Conservation (phyloP, 1,284 basidiomycete genomes). For the Cerrena zonata region DNA sequence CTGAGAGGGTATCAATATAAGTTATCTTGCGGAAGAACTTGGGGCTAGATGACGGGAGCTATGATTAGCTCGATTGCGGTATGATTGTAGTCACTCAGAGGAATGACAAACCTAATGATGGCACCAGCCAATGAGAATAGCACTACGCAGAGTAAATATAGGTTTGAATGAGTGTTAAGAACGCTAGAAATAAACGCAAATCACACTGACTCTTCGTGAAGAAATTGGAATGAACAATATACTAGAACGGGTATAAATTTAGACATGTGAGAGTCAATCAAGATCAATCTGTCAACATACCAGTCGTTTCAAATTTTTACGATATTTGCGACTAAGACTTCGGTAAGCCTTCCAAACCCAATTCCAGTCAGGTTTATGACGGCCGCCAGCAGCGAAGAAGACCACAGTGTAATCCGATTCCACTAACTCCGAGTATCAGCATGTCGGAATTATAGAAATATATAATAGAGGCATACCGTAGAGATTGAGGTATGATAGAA, state of each 20-base stretch:
- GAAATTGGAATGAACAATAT: conserved; percentile 81
- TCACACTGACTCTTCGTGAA: conserved; percentile 70
- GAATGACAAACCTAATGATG: conserved; percentile 60
- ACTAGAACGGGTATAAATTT: conserved; percentile 38
- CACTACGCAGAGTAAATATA: no score
- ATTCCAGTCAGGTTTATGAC: conserved; percentile 74
- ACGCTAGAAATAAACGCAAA: not conserved
- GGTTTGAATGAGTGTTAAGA: conserved; percentile 8
- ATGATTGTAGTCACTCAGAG: not conserved
- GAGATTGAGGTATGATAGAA: conserved; percentile 69
- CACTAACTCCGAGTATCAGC: conserved; percentile 39
- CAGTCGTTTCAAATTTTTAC: conserved; percentile 80
- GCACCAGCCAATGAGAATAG: conserved; percentile 79
- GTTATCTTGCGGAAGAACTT: conserved; percentile 82
- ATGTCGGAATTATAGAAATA: not conserved
- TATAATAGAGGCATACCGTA: conserved; percentile 50
- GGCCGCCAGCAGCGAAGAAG: conserved; percentile 78
- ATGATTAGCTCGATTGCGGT: not conserved
- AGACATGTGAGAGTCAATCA: conserved; percentile 1
- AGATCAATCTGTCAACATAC: conserved; percentile 34
- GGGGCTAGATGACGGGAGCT: conserved; percentile 42
- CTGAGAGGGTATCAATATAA: conserved; percentile 67
- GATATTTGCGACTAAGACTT: conserved; percentile 73
- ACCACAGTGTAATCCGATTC: conserved; percentile 84
- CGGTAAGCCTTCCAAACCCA: conserved; percentile 89